Conservation (phyloP, 108 stramenopile genomes). For the Cyclotella kingstonii region DNA sequence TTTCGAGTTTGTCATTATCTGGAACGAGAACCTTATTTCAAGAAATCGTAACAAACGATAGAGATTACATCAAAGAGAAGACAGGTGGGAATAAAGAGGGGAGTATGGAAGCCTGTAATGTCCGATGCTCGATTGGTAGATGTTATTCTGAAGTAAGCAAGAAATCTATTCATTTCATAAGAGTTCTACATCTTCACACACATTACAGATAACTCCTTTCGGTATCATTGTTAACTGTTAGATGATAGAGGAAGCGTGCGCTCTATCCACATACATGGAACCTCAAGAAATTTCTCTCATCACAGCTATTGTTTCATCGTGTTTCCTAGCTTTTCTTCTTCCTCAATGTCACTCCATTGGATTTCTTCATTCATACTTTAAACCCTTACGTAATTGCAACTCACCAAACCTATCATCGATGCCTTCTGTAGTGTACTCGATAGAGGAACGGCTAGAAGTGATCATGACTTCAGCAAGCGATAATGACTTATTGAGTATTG, state of each 20-base stretch:
- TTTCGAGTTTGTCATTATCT: not conserved
- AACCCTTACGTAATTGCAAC: not conserved
- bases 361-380: conserved; percentile 28
- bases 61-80: not conserved
- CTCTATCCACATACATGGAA: conserved; percentile 25
- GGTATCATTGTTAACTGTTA: not conserved
- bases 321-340: conserved; percentile 16
- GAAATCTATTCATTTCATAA: not conserved
- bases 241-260: conserved; percentile 29
- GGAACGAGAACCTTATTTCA: conserved; percentile 20
- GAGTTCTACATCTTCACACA: not conserved
- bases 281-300: conserved; percentile 15
- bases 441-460: conserved; percentile 21
- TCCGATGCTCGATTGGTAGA: not conserved
- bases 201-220: not conserved
- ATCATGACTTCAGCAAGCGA: conserved; percentile 7
- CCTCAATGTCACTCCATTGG: conserved; percentile 22
- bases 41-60: conserved; percentile 10
- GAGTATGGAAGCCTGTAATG: too few species aligned
- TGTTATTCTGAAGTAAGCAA: conserved; percentile 23
- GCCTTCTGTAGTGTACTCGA: not conserved
- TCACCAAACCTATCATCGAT: not conserved
- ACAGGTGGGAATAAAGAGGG: not conserved
- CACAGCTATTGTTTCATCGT: conserved; percentile 17
- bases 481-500: conserved; percentile 4